Base-by-base conservation (phyloP, 305 asterid species). In the Nicotiana rustica region DNA sequence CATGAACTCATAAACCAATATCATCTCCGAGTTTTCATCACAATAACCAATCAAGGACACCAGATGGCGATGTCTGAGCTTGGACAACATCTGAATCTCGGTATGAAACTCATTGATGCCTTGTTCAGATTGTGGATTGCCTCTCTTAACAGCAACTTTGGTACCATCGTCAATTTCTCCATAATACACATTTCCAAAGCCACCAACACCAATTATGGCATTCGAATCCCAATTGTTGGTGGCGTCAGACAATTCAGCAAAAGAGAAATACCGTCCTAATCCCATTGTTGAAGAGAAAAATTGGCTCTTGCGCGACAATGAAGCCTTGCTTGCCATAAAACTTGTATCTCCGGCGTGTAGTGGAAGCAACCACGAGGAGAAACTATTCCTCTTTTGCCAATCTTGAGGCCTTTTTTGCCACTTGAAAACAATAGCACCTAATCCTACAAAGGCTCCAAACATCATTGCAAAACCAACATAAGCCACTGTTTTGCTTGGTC, bases 401-500 rank as follows among this genome's bases (percentile, higher is more conserved):
- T 95, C 97, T 67, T 90, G 92, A 62, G 99, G 99, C 86, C 99
- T 87, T 87, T 93, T 95, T 67, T 90, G 91, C 99, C 98, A 96
- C 89, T 96, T 96, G 13, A 93, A 91, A 6, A 97, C 99, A 93
- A 91, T 95, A 7, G 97, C 98, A 6, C 99, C 99, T 19, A 96
- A 84, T 1, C 99, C 99, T 3, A 91, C 86, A 82, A 96, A 95
- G 1, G 98, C 97, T 12, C 97, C 98, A 19, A 96, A 93, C 99
- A 95, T 96, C 99, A 96, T 95, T 2, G 98, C 98, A 75, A 96
- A 95, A 56, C 99, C 98, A 18, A 96, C 98, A 0, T 97, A 92
- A 2, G 98, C 98, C 3, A 95, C 97, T 0, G 97, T 88, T 5
- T 91, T 91, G 68, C 87, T 89, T 82, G 82, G 81, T 2, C 90